phyloP scores from a whole-genome alignment of 305 asterid species.

The Stenogyne calaminthoides region DNA sequence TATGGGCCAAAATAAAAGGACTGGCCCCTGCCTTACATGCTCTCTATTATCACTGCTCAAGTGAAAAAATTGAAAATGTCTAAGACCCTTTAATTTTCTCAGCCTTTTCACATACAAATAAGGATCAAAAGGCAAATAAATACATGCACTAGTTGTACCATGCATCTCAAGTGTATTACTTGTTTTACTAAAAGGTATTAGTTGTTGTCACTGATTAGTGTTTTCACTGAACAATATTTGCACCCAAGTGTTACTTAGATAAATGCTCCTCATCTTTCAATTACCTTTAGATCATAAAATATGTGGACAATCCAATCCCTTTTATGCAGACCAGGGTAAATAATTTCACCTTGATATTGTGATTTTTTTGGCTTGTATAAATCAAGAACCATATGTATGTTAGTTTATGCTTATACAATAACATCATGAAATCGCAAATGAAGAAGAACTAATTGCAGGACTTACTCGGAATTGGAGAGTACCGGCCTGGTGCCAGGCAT shows the following conservation, averaged over 20 bases:
- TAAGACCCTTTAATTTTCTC: background rate
- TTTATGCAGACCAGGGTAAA: conserved; percentile 14
- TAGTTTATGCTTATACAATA: background rate
- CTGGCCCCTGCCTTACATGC: background rate
- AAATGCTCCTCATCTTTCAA: background rate
- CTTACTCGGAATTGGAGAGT: conserved; percentile 96
- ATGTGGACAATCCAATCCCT: conserved; percentile 16
- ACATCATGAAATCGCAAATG: conserved; percentile 23
- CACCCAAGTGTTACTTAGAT: too few species aligned
- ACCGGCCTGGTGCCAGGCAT: conserved; percentile 69
- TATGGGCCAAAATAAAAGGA: background rate
- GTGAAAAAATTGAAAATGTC: background rate
- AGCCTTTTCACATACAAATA: too few species aligned
- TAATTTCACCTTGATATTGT: background rate
- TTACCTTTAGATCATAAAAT: background rate
- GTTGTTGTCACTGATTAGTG: too few species aligned
- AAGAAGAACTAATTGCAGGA: conserved; percentile 58
- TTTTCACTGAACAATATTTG: too few species aligned
- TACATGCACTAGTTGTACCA: too few species aligned
- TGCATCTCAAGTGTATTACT: too few species aligned
- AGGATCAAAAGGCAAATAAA: too few species aligned
- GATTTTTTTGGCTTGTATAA: background rate
- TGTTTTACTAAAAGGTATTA: too few species aligned
- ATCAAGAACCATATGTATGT: background rate
- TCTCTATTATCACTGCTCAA: background rate